Percentiles rank a stretch among this genome's conserved stretches.
phyloP scores from a whole-genome alignment of 495 filamentous ascomycete genomes.

The Pseudevernia furfuracea region DNA sequence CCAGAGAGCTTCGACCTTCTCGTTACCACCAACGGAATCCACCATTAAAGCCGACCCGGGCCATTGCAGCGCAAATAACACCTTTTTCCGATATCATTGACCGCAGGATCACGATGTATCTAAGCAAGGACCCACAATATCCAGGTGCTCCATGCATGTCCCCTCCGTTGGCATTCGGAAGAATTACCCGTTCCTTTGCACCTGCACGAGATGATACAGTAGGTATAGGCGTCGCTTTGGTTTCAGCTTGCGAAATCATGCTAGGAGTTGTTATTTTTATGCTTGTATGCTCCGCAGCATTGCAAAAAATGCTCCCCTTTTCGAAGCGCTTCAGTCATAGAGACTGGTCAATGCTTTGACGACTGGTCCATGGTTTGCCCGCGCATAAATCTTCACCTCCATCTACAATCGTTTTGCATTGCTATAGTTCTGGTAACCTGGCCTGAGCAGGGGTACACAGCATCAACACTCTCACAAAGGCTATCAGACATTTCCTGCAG shows the following conservation, averaged over 20 bases:
- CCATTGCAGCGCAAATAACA: constrained; percentile 13
- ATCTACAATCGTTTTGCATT: neutral
- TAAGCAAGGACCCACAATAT: neutral
- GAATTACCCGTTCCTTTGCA: neutral
- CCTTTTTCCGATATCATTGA: neutral
- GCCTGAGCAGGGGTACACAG: neutral
- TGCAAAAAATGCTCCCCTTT: neutral
- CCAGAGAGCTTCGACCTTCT: neutral
- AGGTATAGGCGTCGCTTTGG: neutral
- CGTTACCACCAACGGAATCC: neutral
- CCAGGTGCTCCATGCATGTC: neutral
- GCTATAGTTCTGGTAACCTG: neutral
- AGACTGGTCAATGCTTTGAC: neutral
- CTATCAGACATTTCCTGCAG: neutral
- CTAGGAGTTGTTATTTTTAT: neutral
- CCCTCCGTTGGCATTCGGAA: neutral
- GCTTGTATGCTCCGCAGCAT: neutral
- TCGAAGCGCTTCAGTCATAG: neutral
- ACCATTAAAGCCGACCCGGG: neutral
- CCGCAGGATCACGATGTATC: constrained; percentile 3
- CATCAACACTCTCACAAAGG: neutral
- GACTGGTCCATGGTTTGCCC: neutral
- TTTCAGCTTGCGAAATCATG: neutral
- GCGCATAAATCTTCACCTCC: neutral
- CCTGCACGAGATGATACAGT: neutral